A percentile compares a stretch with the other conserved stretches of the same genome.
Conservation (phyloP, 331 rosid species). For the Stylosanthes scabra region DNA sequence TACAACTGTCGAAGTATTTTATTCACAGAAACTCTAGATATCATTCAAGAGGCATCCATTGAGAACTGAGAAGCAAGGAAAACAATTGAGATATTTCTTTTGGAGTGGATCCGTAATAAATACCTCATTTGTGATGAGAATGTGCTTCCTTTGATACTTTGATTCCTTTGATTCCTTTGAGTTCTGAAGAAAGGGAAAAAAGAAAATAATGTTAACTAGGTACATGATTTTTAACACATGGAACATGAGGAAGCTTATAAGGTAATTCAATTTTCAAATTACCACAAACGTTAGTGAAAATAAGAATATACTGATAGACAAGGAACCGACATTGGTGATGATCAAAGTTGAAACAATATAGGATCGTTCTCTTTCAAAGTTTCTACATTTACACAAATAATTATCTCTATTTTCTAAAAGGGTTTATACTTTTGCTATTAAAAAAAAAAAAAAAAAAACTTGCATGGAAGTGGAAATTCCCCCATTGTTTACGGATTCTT, state of each 20-base stretch:
- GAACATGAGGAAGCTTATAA: conserved; percentile 5
- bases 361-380: conserved; percentile 17
- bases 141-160: conserved; percentile 13
- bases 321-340: neutral
- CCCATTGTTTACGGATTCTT: conserved; percentile 32
- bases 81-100: conserved; percentile 5
- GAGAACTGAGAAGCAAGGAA: no score
- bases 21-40: no score
- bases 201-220: neutral
- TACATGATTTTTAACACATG: neutral
- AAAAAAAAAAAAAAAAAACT: neutral
- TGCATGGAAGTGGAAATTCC: conserved; percentile 14
- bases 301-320: neutral
- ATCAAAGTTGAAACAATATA: neutral
- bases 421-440: conserved; percentile 19
- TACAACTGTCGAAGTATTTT: no score
- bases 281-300: conserved; percentile 23
- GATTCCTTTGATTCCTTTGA: conserved; percentile 33
- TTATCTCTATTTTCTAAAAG: conserved; percentile 30
- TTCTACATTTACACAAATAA: neutral
- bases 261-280: conserved; percentile 20
- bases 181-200: neutral
- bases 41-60: no score
- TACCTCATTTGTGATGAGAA: neutral
- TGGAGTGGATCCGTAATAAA: conserved; percentile 4